Conservation (phyloP, 1,284 basidiomycete genomes). For the Trametes versicolor region DNA sequence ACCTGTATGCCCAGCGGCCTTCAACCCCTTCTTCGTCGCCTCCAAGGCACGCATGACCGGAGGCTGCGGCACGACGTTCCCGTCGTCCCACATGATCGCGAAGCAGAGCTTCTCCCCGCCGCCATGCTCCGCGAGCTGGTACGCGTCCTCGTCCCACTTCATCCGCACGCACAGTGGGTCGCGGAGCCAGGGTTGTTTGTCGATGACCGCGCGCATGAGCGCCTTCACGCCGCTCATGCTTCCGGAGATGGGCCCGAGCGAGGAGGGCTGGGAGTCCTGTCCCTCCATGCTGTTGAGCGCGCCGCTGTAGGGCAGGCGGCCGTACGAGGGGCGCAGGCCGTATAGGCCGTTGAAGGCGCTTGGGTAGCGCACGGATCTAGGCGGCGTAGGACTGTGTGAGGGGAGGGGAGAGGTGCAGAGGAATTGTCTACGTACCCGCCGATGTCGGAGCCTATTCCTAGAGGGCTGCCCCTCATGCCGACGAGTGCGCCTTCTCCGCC, state of each 20-base stretch:
- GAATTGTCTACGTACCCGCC: constrained; percentile 59
- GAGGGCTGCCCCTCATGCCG: constrained; percentile 67
- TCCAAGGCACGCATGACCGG: constrained; percentile 58
- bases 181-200: constrained; percentile 33
- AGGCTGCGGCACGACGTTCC: constrained; percentile 56
- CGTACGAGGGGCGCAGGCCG: constrained; percentile 73
- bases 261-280: constrained; percentile 32
- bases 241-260: constrained; percentile 36
- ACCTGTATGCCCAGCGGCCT: constrained; percentile 58
- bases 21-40: constrained; percentile 54
- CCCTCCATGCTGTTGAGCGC: constrained; percentile 36
- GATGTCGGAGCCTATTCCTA: constrained; percentile 80
- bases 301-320: constrained; percentile 37
- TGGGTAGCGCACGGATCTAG: constrained; percentile 74
- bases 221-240: constrained; percentile 35
- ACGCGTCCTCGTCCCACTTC: constrained; percentile 38
- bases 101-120: constrained; percentile 53
- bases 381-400: constrained; percentile 53
- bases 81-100: constrained; percentile 56
- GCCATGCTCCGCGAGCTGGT: constrained; percentile 48
- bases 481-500: constrained; percentile 69
- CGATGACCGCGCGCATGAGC: constrained; percentile 35
- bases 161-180: constrained; percentile 37
- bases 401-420: constrained; percentile 50
- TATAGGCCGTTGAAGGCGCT: constrained; percentile 84